These are phyloP conservation scores for Symbiodinium natans DNA, from an alignment of 73 alveolate genomes.

Conservation along the genomic window DNA sequence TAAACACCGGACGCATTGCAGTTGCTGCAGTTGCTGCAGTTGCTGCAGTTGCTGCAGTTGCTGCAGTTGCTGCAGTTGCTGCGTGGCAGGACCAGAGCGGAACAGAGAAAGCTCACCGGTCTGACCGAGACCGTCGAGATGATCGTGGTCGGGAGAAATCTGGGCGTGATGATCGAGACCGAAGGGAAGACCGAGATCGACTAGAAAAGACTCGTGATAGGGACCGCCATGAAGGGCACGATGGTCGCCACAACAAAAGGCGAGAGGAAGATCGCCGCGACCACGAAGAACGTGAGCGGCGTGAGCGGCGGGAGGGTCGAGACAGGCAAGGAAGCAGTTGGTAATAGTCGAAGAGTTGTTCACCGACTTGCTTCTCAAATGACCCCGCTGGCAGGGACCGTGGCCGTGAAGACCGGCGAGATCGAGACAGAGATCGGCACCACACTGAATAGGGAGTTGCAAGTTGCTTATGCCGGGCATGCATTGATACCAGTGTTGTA, in stretches of 20 bases:
- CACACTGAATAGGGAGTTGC: not conserved
- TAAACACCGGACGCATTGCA: too few relatives aligned
- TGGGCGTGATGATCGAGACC: not conserved
- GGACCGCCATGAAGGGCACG: slow-evolving; percentile 27
- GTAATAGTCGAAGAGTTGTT: not conserved
- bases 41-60: too few relatives aligned
- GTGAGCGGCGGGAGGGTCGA: slow-evolving; percentile 48
- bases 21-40: not conserved
- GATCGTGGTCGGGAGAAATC: not conserved
- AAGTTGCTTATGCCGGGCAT: too few relatives aligned
- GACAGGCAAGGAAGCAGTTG: slow-evolving; percentile 13
- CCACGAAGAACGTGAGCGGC: slow-evolving; percentile 29
- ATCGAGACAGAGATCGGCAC: not conserved
- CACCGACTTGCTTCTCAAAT: not conserved
- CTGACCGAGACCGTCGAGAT: slow-evolving; percentile 8
- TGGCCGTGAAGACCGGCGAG: not conserved
- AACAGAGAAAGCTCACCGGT: not conserved
- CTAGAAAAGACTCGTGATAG: slow-evolving; percentile 7
- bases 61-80: too few relatives aligned
- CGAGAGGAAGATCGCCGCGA: slow-evolving; percentile 22
- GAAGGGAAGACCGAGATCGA: not conserved
- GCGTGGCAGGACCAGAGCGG: not conserved
- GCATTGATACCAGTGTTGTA: too few relatives aligned
- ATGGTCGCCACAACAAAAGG: not conserved
- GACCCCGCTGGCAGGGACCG: not conserved